Conservation (phyloP, 2,329 filamentous ascomycete species). For the Macroventuria anomochaeta region DNA sequence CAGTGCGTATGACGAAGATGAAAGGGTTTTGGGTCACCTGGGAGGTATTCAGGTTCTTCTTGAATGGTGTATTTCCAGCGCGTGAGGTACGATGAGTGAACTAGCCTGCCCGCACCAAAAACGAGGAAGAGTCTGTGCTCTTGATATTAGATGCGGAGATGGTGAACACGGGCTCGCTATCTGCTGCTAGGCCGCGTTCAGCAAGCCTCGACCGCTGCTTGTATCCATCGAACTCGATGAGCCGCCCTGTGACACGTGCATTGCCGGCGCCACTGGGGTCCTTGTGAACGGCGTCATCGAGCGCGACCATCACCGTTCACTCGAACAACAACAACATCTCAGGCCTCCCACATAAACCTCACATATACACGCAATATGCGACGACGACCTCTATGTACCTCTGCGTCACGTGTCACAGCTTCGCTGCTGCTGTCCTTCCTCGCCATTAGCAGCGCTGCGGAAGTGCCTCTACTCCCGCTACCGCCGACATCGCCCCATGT, state of each 20-base stretch:
- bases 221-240: not conserved
- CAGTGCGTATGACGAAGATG: constrained; percentile 10
- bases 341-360: not conserved
- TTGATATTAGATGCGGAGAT: constrained; percentile 14
- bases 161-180: constrained; percentile 13
- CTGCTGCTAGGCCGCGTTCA: constrained; percentile 14
- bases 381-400: constrained; percentile 50
- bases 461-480: constrained; percentile 36
- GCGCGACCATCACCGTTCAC: not conserved
- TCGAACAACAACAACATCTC: constrained; percentile 4
- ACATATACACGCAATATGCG: constrained; percentile 31
- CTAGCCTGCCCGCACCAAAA: constrained; percentile 4
- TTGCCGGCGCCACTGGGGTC: constrained; percentile 7
- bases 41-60: not conserved
- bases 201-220: constrained; percentile 10
- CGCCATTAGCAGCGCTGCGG: constrained; percentile 58
- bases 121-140: constrained; percentile 13
- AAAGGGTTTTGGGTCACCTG: not conserved
- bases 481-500: constrained; percentile 31
- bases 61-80: not conserved
- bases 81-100: not conserved
- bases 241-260: constrained; percentile 4
- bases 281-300: constrained; percentile 18
- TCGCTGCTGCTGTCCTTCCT: constrained; percentile 71
- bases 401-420: constrained; percentile 68